A percentile compares a stretch with the other conserved stretches of the same genome.
These are phyloP conservation scores for Pseudopithomyces chartarum DNA, from an alignment of 2,329 filamentous ascomycete genomes.

Conservation along the genomic window DNA sequence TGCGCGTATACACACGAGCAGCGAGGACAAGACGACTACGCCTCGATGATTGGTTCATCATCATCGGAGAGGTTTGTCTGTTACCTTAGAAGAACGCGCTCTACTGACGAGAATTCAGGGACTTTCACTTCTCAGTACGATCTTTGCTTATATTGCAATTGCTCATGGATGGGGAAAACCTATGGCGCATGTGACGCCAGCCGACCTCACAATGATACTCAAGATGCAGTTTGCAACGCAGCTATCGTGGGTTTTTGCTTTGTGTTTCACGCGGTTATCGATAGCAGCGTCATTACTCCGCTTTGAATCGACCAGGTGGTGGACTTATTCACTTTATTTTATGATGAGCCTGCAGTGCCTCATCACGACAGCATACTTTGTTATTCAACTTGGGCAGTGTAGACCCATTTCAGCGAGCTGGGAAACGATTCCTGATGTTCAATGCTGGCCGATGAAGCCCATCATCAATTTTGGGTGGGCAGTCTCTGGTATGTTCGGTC, in stretches of 20 bases:
- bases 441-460: conserved; percentile 26
- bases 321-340: conserved; percentile 26
- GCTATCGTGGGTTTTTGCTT: conserved; percentile 29
- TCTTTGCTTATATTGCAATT: conserved; percentile 19
- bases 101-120: conserved; percentile 8
- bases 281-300: conserved; percentile 32
- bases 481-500: conserved; percentile 21
- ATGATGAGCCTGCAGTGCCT: conserved; percentile 28
- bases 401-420: conserved; percentile 27
- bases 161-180: conserved; percentile 32
- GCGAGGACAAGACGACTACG: conserved; percentile 21
- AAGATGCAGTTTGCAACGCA: conserved; percentile 33
- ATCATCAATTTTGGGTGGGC: conserved; percentile 31
- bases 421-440: conserved; percentile 25
- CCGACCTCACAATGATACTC: conserved; percentile 14
- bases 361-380: conserved; percentile 27
- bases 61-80: conserved; percentile 27
- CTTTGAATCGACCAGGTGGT: conserved; percentile 23
- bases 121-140: conserved; percentile 23
- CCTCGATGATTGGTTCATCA: conserved; percentile 33
- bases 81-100: neutral
- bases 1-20: conserved; percentile 28
- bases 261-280: conserved; percentile 28
- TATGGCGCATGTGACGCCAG: conserved; percentile 19
- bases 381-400: conserved; percentile 35